Percentiles rank a stretch among this genome's conserved stretches.
Evolutionary conservation across 2,329 filamentous ascomycete species (phyloP).

Genomic region (Phoma sp.): DNA sequence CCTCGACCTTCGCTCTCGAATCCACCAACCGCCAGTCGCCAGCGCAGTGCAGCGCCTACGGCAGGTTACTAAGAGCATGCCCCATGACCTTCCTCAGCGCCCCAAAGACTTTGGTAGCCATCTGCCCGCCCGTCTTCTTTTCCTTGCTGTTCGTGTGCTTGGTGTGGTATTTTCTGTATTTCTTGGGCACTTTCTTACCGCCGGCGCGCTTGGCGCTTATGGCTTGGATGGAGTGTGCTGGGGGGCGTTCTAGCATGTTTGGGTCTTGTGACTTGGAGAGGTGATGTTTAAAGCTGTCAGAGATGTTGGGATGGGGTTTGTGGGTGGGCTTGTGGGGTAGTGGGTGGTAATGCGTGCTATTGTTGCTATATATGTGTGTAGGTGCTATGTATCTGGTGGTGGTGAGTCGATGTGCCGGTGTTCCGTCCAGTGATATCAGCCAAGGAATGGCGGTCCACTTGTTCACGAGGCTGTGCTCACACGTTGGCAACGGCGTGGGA

Average conservation of each 20-base stretch:
- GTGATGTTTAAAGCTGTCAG: too few species aligned
- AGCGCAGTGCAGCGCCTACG: background rate
- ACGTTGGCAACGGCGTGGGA: background rate
- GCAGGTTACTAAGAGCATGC: background rate
- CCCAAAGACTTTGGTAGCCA: conserved; percentile 7
- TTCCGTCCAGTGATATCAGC: conserved; percentile 6
- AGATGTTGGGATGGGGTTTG: background rate
- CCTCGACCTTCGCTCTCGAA: too few species aligned
- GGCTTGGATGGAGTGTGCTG: conserved; percentile 24
- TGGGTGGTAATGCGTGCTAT: background rate
- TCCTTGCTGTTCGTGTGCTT: conserved; percentile 7
- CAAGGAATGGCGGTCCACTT: background rate
- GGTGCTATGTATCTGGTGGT: background rate
- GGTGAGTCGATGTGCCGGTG: background rate
- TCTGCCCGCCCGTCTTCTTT: conserved; percentile 12
- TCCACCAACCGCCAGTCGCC: too few species aligned
- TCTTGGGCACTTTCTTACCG: conserved; percentile 27
- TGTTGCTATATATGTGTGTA: background rate
- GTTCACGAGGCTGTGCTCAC: background rate
- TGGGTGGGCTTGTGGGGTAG: too few species aligned
- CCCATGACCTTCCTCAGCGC: background rate
- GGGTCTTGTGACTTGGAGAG: background rate
- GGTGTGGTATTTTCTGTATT: conserved; percentile 23
- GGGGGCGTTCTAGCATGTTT: conserved; percentile 2
- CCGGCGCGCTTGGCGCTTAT: conserved; percentile 23